Evolutionary conservation across 2,329 filamentous ascomycete genomes (phyloP).

Genomic region (Madurella fahalii): DNA sequence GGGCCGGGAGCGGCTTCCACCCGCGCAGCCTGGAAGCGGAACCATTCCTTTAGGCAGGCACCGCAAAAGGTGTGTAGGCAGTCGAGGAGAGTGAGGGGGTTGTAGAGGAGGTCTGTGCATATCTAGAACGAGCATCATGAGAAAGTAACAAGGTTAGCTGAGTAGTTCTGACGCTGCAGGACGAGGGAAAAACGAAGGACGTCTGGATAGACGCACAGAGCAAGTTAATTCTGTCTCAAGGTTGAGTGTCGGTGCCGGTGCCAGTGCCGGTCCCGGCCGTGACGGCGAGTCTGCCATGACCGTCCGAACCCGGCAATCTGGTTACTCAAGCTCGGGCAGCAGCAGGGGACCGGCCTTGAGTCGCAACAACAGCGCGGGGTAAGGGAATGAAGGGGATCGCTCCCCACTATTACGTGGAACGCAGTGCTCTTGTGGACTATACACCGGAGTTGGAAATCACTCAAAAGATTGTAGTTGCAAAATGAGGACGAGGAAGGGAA

Average conservation of each 20-base stretch:
- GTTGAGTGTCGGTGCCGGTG: constrained; percentile 17
- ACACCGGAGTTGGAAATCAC: too few relatives aligned
- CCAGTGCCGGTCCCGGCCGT: not conserved
- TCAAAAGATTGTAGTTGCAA: not conserved
- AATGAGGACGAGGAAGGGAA: not conserved
- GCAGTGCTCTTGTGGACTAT: too few relatives aligned
- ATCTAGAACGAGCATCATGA: constrained; percentile 56
- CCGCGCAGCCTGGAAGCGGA: constrained; percentile 68
- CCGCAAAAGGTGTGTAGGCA: constrained; percentile 96
- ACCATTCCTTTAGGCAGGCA: constrained; percentile 95
- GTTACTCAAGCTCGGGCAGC: not conserved
- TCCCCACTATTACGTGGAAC: too few relatives aligned
- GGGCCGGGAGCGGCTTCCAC: constrained; percentile 47
- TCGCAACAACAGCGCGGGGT: too few relatives aligned
- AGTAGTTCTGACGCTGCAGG: not conserved
- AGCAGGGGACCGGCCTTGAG: too few relatives aligned
- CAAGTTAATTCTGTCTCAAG: constrained; percentile 87
- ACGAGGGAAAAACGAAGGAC: not conserved
- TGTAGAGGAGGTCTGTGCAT: constrained; percentile 90
- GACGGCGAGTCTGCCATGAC: constrained; percentile 9
- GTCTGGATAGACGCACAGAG: constrained; percentile 64
- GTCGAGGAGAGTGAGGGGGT: constrained; percentile 85
- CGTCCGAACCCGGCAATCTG: not conserved
- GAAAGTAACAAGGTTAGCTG: not conserved
- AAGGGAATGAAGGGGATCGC: too few relatives aligned